A percentile compares a stretch with the other conserved stretches of the same genome.
Conservation (phyloP, 2,329 filamentous ascomycete species). For the Phaeoacremonium minimum region DNA sequence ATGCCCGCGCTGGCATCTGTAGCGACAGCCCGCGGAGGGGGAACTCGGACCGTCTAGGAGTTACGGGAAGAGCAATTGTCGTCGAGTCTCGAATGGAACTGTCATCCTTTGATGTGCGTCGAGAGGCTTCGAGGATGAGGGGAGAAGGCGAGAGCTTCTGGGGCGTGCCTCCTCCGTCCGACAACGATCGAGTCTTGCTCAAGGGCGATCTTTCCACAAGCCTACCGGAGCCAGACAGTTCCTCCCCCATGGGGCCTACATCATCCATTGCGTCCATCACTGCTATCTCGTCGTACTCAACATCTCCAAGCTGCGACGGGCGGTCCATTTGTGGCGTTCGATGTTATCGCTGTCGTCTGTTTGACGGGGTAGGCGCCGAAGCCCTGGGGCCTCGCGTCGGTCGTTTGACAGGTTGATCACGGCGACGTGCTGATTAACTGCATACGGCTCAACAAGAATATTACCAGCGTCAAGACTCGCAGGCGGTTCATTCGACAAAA, state of each 20-base stretch:
- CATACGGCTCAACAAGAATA: too few relatives aligned
- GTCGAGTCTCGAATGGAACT: conserved; percentile 39
- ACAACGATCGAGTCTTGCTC: conserved; percentile 58
- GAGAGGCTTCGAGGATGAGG: conserved; percentile 47
- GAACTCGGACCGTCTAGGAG: conserved; percentile 66
- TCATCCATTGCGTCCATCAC: conserved; percentile 10
- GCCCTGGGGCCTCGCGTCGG: too few relatives aligned
- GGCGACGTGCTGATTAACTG: too few relatives aligned
- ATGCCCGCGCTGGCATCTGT: conserved; percentile 55
- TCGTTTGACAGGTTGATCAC: too few relatives aligned
- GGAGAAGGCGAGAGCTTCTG: conserved; percentile 55
- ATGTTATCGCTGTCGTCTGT: too few relatives aligned
- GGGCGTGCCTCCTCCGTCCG: conserved; percentile 56
- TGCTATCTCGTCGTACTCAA: conserved; percentile 17
- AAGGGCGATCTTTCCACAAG: conserved; percentile 30
- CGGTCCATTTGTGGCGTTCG: too few relatives aligned
- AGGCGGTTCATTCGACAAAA: too few relatives aligned
- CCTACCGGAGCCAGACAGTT: neutral
- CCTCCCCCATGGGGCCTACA: conserved; percentile 6
- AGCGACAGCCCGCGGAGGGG: conserved; percentile 62
- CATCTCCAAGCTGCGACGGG: too few relatives aligned
- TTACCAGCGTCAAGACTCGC: too few relatives aligned
- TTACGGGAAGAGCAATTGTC: conserved; percentile 48
- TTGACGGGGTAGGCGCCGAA: conserved; percentile 7
- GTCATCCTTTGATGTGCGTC: conserved; percentile 63